Evolutionary conservation across 495 filamentous ascomycete species (phyloP).

Genomic region (Penicillium mononematosum): DNA sequence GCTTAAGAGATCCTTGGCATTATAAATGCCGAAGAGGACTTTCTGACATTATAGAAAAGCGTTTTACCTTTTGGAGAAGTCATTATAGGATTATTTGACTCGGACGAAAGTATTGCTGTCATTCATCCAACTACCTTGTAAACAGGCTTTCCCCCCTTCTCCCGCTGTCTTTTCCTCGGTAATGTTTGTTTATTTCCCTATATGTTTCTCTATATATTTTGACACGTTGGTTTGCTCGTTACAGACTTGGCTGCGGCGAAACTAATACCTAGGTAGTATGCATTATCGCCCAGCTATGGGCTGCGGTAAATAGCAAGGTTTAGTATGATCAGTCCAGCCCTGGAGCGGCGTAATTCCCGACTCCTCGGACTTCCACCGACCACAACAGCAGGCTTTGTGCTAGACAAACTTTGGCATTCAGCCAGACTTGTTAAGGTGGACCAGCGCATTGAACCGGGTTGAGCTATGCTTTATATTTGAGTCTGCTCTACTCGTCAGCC

Average conservation of each 20-base stretch:
- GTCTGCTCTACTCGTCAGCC: constrained; percentile 19
- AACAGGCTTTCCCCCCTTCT: not conserved
- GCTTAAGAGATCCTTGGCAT: not conserved
- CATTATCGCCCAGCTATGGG: not conserved
- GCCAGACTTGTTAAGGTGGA: not conserved
- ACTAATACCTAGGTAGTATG: not conserved
- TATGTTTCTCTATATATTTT: not conserved
- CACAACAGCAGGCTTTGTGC: not conserved
- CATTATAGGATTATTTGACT: not conserved
- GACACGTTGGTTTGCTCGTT: not conserved
- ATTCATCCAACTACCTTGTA: not conserved
- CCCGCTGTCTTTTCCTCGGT: not conserved
- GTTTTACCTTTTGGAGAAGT: not conserved
- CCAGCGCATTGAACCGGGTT: constrained; percentile 3
- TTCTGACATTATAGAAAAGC: not conserved
- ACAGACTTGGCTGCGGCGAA: not conserved
- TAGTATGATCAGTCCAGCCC: not conserved
- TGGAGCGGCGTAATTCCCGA: constrained; percentile 12
- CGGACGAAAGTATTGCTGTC: not conserved
- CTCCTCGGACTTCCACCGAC: constrained; percentile 25
- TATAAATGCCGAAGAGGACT: not conserved
- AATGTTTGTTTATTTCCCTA: not conserved
- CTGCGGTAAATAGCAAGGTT: not conserved
- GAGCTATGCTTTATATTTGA: no score
- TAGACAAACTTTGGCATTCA: not conserved